These are phyloP conservation scores for Tulasnella sp. DNA, from an alignment of 768 basidiomycete species.

Conservation along the genomic window DNA sequence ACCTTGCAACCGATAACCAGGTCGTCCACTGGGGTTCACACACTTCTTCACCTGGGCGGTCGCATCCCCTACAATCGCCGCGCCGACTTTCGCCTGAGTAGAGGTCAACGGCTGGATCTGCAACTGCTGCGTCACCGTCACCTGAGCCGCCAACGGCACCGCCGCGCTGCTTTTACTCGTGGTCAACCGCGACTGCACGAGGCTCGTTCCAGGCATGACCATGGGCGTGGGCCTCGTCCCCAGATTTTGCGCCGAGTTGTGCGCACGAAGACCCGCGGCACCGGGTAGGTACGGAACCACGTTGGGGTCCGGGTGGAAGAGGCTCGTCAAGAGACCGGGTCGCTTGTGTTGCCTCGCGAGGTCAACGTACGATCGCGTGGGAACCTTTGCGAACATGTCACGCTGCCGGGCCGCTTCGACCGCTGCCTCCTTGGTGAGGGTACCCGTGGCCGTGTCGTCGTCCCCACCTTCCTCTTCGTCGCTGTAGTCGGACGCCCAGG, in stretches of 20 bases:
- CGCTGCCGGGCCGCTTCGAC: slow-evolving; percentile 51
- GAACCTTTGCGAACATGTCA: slow-evolving; percentile 39
- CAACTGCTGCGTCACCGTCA: slow-evolving; percentile 29
- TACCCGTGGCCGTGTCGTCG: slow-evolving; percentile 23
- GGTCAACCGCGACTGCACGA: slow-evolving; percentile 28
- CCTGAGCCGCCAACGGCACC: slow-evolving; percentile 42
- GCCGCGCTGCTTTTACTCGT: slow-evolving; percentile 50
- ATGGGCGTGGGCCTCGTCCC: slow-evolving; percentile 11
- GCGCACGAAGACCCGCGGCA: slow-evolving; percentile 30
- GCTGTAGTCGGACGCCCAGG: slow-evolving; percentile 43
- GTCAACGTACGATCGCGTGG: slow-evolving; percentile 18
- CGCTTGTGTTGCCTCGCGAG: slow-evolving; percentile 38
- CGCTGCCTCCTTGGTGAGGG: slow-evolving; percentile 37
- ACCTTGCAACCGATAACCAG: slow-evolving; percentile 17
- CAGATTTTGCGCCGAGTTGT: slow-evolving; percentile 18
- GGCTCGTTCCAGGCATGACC: slow-evolving; percentile 2
- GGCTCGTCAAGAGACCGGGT: slow-evolving; percentile 51
- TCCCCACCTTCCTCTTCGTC: slow-evolving; percentile 27
- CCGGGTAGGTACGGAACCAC: slow-evolving; percentile 42
- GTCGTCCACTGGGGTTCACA: slow-evolving; percentile 13
- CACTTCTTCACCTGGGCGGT: not conserved
- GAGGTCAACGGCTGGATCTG: slow-evolving; percentile 19
- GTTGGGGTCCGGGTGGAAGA: slow-evolving; percentile 66
- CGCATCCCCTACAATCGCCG: slow-evolving; percentile 23
- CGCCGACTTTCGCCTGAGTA: slow-evolving; percentile 16